Evolutionary conservation across 2,329 filamentous ascomycete genomes (phyloP), one percentile per base, ranked within the genome.

Genomic region (Xylariaceae sp.): DNA sequence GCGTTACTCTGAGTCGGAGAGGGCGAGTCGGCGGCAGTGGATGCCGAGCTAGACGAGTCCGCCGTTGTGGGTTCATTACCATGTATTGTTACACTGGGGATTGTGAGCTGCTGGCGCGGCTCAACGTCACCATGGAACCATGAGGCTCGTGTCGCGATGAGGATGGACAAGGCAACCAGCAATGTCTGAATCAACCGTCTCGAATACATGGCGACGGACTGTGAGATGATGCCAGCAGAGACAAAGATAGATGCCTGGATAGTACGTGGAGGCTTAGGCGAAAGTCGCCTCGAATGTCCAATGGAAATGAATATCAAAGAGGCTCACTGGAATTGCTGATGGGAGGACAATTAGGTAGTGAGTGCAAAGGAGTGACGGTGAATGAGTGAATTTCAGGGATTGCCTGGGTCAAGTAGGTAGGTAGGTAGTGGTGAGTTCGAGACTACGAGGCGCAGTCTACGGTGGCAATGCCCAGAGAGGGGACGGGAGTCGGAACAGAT

Each of bases 151-250:
- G 74, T 74, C 36, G 77, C 68, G 43, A 71, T 71, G 50, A 74
- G 57, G 54, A 78, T 65, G 41, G 76, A 76, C 48, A 81, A 68
- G 41, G 75, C 76, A 60, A 79, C 67, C 57, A 80, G 63, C 53
- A 82, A 67, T 55, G 81, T 65, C 63, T 75, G 71, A 32, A 80
- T 55, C 47, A 77, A 61, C 53, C 72, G 73, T 50, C 68, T 70
- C 26, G 74, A 68, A 64, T 76, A 76, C 80, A 83, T 83, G 52
- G 48, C 70, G 66, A 37, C 43, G 37, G 40, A 37, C 26, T 39
- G 21, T 19, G 43, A 47, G 29, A 52, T 37, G 16, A 41, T 6
- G 39, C 32, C 19, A 26, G 37, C 29, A n/a, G n/a, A 44, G n/a
- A 18, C 12, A 36, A 34, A 19, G 22, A 21, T 19, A 45, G 32